These are phyloP conservation scores for Domatiomyces globalis DNA, from an alignment of 2,329 filamentous ascomycete species.

Conservation along the genomic window DNA sequence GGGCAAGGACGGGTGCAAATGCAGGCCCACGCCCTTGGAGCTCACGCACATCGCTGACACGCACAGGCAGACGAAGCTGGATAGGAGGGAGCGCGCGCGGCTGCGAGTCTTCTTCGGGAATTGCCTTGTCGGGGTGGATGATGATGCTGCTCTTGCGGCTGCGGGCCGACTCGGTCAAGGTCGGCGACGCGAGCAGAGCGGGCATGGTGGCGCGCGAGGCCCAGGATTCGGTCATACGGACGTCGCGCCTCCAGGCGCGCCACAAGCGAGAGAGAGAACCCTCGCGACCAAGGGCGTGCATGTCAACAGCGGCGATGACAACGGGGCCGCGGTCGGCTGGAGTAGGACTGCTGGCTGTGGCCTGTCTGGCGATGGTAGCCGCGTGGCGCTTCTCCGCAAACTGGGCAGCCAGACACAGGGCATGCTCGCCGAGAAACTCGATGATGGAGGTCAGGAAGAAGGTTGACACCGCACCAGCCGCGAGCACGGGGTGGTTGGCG, in stretches of 20 bases:
- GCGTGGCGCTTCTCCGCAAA: slow-evolving; percentile 60
- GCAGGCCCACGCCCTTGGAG: slow-evolving; percentile 65
- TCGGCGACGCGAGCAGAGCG: slow-evolving; percentile 17
- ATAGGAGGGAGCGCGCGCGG: slow-evolving; percentile 33
- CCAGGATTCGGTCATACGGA: slow-evolving; percentile 42
- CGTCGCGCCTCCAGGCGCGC: slow-evolving; percentile 85
- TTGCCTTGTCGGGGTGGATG: slow-evolving; percentile 20
- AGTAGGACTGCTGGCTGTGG: slow-evolving; percentile 40
- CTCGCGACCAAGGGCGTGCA: slow-evolving; percentile 85
- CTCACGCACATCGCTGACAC: slow-evolving; percentile 56
- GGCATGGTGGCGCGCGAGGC: slow-evolving; percentile 31
- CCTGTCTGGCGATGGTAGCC: slow-evolving; percentile 23
- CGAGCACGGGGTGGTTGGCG: slow-evolving; percentile 28
- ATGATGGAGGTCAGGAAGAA: slow-evolving; percentile 93
- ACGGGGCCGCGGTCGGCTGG: slow-evolving; percentile 46
- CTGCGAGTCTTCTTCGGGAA: slow-evolving; percentile 22
- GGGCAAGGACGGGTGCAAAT: slow-evolving; percentile 23
- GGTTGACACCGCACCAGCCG: slow-evolving; percentile 52
- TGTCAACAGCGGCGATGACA: slow-evolving; percentile 77
- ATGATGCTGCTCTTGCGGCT: slow-evolving; percentile 25
- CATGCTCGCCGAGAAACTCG: slow-evolving; percentile 86
- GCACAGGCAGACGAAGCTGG: slow-evolving; percentile 54
- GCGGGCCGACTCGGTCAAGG: slow-evolving; percentile 1
- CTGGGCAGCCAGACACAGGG: slow-evolving; percentile 72
- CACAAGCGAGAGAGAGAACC: slow-evolving; percentile 77